phyloP scores from a whole-genome alignment of 768 basidiomycete species.

The Lactarius indigo region DNA sequence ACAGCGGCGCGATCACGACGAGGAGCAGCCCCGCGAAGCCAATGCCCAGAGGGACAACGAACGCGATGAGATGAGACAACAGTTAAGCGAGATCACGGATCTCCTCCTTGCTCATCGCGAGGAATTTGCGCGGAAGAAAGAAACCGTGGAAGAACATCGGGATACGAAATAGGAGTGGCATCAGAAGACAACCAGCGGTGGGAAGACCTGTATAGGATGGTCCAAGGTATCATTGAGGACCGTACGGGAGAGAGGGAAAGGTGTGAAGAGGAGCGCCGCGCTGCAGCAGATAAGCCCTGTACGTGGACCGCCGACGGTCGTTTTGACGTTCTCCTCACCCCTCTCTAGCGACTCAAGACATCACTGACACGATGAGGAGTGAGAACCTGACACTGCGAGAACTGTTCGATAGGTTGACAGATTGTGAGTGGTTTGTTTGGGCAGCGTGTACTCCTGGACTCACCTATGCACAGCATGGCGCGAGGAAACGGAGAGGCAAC shows the following conservation, averaged over 20 bases:
- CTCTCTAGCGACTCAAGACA: constrained; percentile 50
- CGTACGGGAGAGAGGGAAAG: constrained; percentile 48
- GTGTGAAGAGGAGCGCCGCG: constrained; percentile 50
- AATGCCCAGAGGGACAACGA: constrained; percentile 52
- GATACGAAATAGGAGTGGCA: constrained; percentile 57
- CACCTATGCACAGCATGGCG: constrained; percentile 55
- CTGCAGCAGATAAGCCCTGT: constrained; percentile 57
- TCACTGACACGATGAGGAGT: constrained; percentile 54
- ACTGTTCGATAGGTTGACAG: constrained; percentile 50
- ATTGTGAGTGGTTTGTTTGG: constrained; percentile 42
- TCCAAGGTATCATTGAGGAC: constrained; percentile 54
- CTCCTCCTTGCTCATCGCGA: constrained; percentile 66
- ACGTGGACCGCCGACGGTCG: constrained; percentile 25
- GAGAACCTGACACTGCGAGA: constrained; percentile 61
- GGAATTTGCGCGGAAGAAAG: constrained; percentile 55
- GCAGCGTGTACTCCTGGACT: neutral
- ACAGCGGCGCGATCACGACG: constrained; percentile 52
- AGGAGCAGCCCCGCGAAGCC: constrained; percentile 58
- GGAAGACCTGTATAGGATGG: constrained; percentile 57
- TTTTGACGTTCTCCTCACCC: constrained; percentile 20
- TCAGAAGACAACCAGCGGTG: constrained; percentile 55
- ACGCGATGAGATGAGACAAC: constrained; percentile 54
- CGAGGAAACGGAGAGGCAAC: constrained; percentile 59
- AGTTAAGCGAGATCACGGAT: constrained; percentile 69
- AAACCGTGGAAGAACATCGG: constrained; percentile 58